Evolutionary conservation across 2,329 filamentous ascomycete genomes (phyloP), one percentile per base, ranked within the genome.

Genomic region (Cladosporium sphaerospermum): DNA sequence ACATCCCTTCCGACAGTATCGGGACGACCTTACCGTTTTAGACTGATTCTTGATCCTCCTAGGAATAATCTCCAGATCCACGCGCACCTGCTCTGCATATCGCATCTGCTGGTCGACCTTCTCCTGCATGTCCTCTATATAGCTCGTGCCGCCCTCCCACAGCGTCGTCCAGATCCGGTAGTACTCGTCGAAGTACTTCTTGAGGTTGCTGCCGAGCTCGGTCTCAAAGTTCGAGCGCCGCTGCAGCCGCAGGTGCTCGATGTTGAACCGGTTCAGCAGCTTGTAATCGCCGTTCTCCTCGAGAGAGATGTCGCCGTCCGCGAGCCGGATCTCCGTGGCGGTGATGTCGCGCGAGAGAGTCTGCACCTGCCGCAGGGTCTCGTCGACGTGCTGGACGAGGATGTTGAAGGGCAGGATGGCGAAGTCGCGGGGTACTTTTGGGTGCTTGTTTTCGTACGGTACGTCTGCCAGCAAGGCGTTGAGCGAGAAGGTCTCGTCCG

Each of bases 211-310:
- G 3, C 59, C 64, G 16, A 68, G 63, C 56, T 68, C 65, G 7
- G 62, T 45, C 57, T 68, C 64, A 52, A 68, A 68, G 16, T 65
- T 60, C 9, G 64, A 66, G 19, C 65, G 57, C 23, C 63, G 45
- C 51, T 65, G 62, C 7, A 68, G 56, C 16, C 65, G 56, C 7
- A 66, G 56, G 50, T 67, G 65, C 56, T 68, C 65, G 13, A 66
- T 57, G 41, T 66, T 68, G 45, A 66, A 59, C 45, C 63, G 54
- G 45, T 68, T 68, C 13, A 68, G 59, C 18, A 66, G 57, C 52
- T 67, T 68, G 59, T 66, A 68, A 45, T 68, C 65, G 45, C 63
- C 64, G 46, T 66, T 66, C 44, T 65, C 63, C 13, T 67, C 64
- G 6, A 68, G 59, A 11, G 57, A 57, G 23, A 67, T 66, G n/a